Conservation (phyloP, 2,329 filamentous ascomycete genomes). For the Diaporthe citriasiana region DNA sequence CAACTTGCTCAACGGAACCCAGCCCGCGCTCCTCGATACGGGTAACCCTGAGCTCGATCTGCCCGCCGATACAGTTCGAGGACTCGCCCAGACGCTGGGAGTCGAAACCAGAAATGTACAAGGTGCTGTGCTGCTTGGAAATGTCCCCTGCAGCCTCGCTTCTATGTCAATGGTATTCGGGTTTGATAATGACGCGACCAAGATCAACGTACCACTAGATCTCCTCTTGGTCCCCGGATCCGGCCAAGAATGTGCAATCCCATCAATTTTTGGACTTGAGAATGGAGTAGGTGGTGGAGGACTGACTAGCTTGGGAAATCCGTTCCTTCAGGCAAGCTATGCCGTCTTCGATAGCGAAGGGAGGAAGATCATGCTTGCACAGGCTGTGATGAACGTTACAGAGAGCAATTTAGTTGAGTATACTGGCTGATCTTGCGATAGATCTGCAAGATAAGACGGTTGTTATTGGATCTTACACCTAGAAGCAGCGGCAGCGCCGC, state of each 20-base stretch:
- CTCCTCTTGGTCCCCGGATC: background rate
- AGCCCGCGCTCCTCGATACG: background rate
- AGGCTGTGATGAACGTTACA: background rate
- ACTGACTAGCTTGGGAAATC: background rate
- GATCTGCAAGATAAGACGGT: background rate
- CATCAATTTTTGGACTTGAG: background rate
- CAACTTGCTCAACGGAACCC: background rate
- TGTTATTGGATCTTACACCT: background rate
- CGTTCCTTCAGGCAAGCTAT: background rate
- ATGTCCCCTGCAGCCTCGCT: background rate
- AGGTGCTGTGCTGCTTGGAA: background rate
- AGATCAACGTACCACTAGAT: constrained; percentile 1
- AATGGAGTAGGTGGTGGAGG: background rate
- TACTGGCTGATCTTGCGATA: background rate
- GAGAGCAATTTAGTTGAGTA: background rate
- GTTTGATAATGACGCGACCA: background rate
- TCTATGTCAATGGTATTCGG: background rate
- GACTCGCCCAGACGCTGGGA: background rate
- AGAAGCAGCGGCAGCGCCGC: background rate
- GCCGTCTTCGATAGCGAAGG: background rate
- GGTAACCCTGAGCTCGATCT: background rate
- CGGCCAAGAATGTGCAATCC: background rate
- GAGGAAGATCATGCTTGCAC: background rate
- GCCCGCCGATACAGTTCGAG: background rate
- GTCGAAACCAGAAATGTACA: background rate